phyloP scores from a whole-genome alignment of 495 filamentous ascomycete species.

The Tuber magnatum region DNA sequence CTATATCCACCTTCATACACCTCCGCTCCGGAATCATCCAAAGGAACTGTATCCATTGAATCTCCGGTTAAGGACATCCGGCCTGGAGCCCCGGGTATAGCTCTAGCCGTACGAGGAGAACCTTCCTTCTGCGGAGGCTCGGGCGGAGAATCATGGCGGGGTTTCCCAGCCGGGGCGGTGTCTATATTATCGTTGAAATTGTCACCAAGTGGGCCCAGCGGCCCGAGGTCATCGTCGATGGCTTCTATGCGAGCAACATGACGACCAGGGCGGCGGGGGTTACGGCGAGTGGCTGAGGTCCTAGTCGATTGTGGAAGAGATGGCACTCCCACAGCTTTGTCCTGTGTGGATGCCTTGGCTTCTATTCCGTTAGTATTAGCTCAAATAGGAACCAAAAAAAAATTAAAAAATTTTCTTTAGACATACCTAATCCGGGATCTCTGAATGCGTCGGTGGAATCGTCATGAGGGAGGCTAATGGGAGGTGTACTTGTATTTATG shows the following conservation, averaged over 20 bases:
- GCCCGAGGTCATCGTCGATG: slow-evolving; percentile 81
- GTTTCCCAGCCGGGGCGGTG: slow-evolving; percentile 28
- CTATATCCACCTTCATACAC: slow-evolving; percentile 30
- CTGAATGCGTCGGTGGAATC: slow-evolving; percentile 19
- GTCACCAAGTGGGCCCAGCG: slow-evolving; percentile 76
- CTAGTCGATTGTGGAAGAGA: slow-evolving; percentile 5
- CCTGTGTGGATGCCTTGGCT: slow-evolving; percentile 1
- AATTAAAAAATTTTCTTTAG: not conserved
- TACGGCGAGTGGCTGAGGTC: slow-evolving; percentile 25
- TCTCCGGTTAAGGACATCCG: slow-evolving; percentile 18
- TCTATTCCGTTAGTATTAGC: not conserved
- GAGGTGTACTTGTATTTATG: slow-evolving; percentile 31
- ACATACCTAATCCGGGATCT: not conserved
- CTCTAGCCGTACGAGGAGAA: slow-evolving; percentile 20
- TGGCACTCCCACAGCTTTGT: slow-evolving; percentile 10
- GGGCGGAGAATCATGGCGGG: slow-evolving; percentile 61
- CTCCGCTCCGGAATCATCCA: slow-evolving; percentile 58
- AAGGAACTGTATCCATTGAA: slow-evolving; percentile 55
- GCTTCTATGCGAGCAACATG: slow-evolving; percentile 52
- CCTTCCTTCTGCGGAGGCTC: slow-evolving; percentile 83
- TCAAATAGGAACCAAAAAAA: not conserved
- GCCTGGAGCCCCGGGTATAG: slow-evolving; percentile 4
- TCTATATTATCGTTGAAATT: slow-evolving; percentile 48
- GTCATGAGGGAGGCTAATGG: slow-evolving; percentile 15
- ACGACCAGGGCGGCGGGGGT: slow-evolving; percentile 37